Base-by-base conservation (phyloP, 192 early-diverging fungal species). In the Coemansia erecta region DNA sequence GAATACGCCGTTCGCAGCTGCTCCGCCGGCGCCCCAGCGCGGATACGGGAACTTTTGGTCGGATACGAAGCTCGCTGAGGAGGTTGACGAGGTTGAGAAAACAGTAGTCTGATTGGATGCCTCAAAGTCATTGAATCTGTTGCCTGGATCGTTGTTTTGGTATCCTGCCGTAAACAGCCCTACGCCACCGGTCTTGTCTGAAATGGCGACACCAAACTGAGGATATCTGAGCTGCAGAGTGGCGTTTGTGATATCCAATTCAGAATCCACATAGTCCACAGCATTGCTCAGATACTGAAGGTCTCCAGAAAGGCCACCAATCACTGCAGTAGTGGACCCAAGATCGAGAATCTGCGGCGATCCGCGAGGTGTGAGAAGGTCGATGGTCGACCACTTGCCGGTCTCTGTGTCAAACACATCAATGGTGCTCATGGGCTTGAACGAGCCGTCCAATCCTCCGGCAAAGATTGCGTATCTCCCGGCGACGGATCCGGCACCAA, bases 81-180 rank as follows among this genome's bases (percentile, higher is more conserved):
- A 41, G 3, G 54, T 28, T 8, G 41, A 3, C 3, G 48, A 8
- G 12, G 58, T 55, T 8, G 37, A 48, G 39, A 79, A 73, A 12
- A 73, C 26, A 7, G 56, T 52, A 22, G 70, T 79, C 49, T 73
- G 70, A 41, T 72, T 69, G 40, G 76, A 72, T 17, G 61, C 37
- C 63, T 79, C 47, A 43, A 79, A 79, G 50, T 79, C 76, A 37
- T 79, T 79, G 60, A 79, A 79, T n/a, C 76, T 53, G 28, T 79
- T 63, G 39, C 76, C 76, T 3, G 76, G 76, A 17, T 56, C 50
- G 70, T 66, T 63, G 60, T 79, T 79, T 58, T 79, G 62, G 51
- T 79, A 79, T 13, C 70, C 70, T 1, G 62, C 35, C 12, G 76
- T 70, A 18, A 59, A 66, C 39, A 79, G 55, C 6, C 76, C 76